Evolutionary conservation across 2,329 filamentous ascomycete species (phyloP), one percentile per base, ranked within the genome.

Genomic region (Juglanconis oblonga): DNA sequence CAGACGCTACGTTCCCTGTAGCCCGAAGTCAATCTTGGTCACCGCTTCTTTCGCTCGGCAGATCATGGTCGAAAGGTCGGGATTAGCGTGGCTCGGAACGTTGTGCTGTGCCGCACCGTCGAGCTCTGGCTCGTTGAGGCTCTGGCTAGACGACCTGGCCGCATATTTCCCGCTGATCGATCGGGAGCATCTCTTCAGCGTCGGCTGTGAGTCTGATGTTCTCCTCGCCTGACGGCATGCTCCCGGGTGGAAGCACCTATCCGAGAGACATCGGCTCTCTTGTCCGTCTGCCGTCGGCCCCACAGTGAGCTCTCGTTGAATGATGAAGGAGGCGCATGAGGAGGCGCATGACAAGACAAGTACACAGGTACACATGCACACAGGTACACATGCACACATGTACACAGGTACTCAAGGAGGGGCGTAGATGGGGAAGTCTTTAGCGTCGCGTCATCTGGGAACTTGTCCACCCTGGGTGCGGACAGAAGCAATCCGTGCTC

Each of bases 1-100:
- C 24, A 24, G 24, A 24, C 24, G 24, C 24, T 24, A 24, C 24
- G 24, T 24, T 24, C 24, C 24, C 24, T 24, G 24, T 24, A 24
- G 24, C 24, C 24, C 11, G 17, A 47, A 47, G 14, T 24, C 14
- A 29, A 31, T 29, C 35, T 32, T 36, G 57, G 57, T 51, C 59
- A 58, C 50, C 50, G 24, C 55, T 17, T 58, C 42, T 47, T 32
- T 52, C 44, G 36, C 17, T 5, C 51, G 50, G 51, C 36, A 54
- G 55, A 55, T 52, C 53, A 52, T 17, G 7, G 31, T 29, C 42
- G 49, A 29, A 24, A 59, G 32, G 52, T 11, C 13, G 2, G 24
- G 31, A 32, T 24, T 58, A 61, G 50, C 44, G 55, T 40, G 31
- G 44, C 42, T 17, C 31, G n/a, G 42, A 58, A 33, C 38, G 42